phyloP scores from a whole-genome alignment of 176 grass and related monocot species.

The Ampelocalamus luodianensis region DNA sequence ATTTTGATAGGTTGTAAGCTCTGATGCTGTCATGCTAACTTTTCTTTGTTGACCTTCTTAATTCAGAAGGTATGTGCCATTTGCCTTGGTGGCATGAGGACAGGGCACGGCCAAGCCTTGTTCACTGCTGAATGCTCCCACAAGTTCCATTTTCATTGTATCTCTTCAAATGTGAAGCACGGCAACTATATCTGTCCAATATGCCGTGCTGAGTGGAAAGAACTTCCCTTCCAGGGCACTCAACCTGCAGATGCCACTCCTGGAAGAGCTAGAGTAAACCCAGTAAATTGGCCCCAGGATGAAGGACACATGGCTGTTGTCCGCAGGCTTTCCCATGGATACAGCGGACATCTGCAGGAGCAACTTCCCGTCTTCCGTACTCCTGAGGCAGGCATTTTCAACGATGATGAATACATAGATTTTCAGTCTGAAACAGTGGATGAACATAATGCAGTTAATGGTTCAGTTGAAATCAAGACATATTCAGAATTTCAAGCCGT shows the following conservation, averaged over 20 bases:
- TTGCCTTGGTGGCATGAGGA: slow-evolving; percentile 78
- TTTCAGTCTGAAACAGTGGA: slow-evolving; percentile 39
- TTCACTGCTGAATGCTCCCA: slow-evolving; percentile 98
- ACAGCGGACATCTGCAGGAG: slow-evolving; percentile 50
- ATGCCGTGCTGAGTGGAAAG: slow-evolving; percentile 87
- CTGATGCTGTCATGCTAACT: slow-evolving; percentile 28
- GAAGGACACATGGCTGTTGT: slow-evolving; percentile 55
- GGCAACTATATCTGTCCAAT: slow-evolving; percentile 82
- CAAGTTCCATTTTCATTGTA: slow-evolving; percentile 93
- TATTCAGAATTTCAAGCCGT: slow-evolving; percentile 61
- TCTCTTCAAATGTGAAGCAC: slow-evolving; percentile 82
- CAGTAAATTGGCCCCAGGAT: slow-evolving; percentile 60
- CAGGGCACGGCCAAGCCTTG: slow-evolving; percentile 73
- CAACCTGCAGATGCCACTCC: slow-evolving; percentile 48
- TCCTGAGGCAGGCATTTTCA: slow-evolving; percentile 58
- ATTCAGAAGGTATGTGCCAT: slow-evolving; percentile 81
- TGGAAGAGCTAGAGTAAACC: slow-evolving; percentile 74
- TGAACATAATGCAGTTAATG: slow-evolving; percentile 15
- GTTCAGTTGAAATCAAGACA: slow-evolving; percentile 67
- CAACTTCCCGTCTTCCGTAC: slow-evolving; percentile 46
- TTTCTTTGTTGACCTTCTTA: slow-evolving; percentile 19
- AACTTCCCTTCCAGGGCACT: slow-evolving; percentile 60
- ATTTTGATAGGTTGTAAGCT: neutral
- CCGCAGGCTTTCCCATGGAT: slow-evolving; percentile 47
- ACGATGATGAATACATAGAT: slow-evolving; percentile 78